Evolutionary conservation across 768 basidiomycete species (phyloP).

Genomic region (Albatrellus ellisii): DNA sequence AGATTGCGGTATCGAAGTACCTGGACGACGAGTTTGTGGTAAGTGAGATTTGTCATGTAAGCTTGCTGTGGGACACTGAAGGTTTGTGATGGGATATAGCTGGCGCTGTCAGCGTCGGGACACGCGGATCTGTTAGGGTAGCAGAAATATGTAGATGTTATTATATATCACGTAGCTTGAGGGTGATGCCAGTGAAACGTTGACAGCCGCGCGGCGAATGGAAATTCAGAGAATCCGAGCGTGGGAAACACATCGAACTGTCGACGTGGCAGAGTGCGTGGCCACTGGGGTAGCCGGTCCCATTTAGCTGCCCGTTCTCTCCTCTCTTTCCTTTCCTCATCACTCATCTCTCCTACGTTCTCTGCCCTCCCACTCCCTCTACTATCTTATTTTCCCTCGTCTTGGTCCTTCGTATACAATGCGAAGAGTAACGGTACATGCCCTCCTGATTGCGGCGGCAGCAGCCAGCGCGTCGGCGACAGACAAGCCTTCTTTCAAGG

Average conservation of each 20-base stretch:
- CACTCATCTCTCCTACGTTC: constrained; percentile 18
- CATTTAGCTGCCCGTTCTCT: constrained; percentile 19
- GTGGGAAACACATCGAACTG: constrained; percentile 18
- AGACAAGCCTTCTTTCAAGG: constrained; percentile 57
- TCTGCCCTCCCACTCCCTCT: constrained; percentile 28
- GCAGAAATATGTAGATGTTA: constrained; percentile 3
- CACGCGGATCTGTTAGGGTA: constrained; percentile 83
- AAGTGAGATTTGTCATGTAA: constrained; percentile 20
- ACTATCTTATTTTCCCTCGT: constrained; percentile 23
- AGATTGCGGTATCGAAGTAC: constrained; percentile 95
- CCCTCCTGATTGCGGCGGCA: constrained; percentile 45
- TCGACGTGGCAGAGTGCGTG: constrained; percentile 36
- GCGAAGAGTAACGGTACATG: constrained; percentile 81
- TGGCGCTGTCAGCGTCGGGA: constrained; percentile 91
- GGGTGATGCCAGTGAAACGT: constrained; percentile 1
- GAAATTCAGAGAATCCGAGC: constrained; percentile 8
- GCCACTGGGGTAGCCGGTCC: constrained; percentile 21
- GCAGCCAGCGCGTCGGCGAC: constrained; percentile 50
- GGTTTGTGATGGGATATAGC: constrained; percentile 30
- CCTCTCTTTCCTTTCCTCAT: constrained; percentile 6
- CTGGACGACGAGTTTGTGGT: constrained; percentile 95
- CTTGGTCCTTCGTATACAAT: constrained; percentile 64
- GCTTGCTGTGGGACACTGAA: constrained; percentile 1
- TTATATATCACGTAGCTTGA: constrained; percentile 13
- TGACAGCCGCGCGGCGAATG: background rate